A percentile compares a stretch with the other conserved stretches of the same genome.
Evolutionary conservation across 169 alveolate species (phyloP).

Genomic region (Perkinsus chesapeaki): DNA sequence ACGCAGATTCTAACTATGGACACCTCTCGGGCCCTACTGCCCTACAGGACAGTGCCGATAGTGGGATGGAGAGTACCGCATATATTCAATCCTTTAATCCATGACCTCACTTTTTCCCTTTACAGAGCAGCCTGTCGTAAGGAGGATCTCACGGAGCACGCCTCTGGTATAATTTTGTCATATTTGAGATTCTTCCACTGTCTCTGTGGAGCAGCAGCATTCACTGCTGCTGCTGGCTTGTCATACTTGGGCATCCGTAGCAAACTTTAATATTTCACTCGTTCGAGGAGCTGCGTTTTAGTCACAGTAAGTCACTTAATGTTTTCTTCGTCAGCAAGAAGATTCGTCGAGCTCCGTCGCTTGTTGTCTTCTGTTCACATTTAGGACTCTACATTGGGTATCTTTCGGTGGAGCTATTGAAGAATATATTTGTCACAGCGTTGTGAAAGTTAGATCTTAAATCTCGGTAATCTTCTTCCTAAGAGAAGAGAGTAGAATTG

Average conservation of each 20-base stretch:
- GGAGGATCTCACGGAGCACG: not conserved
- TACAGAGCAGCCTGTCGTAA: not conserved
- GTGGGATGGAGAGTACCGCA: not conserved
- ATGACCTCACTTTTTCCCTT: not conserved
- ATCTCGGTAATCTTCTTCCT: too few species aligned
- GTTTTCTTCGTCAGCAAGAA: too few species aligned
- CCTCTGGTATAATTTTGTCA: not conserved
- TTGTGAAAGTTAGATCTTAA: too few species aligned
- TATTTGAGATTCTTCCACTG: not conserved
- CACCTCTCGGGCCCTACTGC: not conserved
- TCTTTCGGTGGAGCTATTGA: too few species aligned
- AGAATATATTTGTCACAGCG: too few species aligned
- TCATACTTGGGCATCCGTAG: not conserved
- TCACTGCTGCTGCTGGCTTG: not conserved
- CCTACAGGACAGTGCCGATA: not conserved
- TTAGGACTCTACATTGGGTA: too few species aligned
- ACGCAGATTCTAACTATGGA: not conserved
- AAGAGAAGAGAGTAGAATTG: too few species aligned
- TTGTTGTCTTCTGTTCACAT: too few species aligned
- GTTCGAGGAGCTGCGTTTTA: too few species aligned
- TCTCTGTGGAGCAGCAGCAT: not conserved
- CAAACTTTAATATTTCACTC: not conserved
- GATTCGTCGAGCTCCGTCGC: too few species aligned
- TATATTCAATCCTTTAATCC: not conserved
- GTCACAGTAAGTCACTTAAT: too few species aligned